Conservation (phyloP, 1,139 yeast genomes). For the Candida dubliniensis region DNA sequence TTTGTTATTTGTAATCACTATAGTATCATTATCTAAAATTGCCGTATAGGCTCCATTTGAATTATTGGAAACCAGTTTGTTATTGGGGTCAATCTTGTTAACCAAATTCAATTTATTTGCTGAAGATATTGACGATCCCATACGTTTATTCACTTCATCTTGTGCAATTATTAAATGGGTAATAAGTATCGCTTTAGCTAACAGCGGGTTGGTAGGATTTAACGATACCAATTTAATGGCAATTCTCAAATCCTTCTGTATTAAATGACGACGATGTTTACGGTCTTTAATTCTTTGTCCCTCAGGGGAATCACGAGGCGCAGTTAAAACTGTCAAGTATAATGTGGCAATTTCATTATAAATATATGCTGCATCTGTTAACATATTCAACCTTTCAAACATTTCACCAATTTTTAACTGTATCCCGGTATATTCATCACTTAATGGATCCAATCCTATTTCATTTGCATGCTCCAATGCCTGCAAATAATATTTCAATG, state of each 20-base stretch:
- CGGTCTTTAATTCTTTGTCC: constrained; percentile 23
- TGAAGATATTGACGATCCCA: constrained; percentile 1
- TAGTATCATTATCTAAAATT: constrained; percentile 18
- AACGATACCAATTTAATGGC: constrained; percentile 66
- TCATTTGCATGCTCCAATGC: constrained; percentile 48
- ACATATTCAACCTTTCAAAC: constrained; percentile 66
- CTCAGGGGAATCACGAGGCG: constrained; percentile 24
- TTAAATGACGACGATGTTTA: constrained; percentile 52
- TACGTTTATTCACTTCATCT: constrained; percentile 33
- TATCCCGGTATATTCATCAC: constrained; percentile 64
- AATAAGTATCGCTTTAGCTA: constrained; percentile 58
- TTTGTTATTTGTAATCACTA: constrained; percentile 16
- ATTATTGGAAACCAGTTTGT: neutral
- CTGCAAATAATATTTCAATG: constrained; percentile 66
- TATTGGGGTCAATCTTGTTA: constrained; percentile 5
- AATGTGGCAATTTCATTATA: constrained; percentile 68
- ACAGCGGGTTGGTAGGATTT: constrained; percentile 48
- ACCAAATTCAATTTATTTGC: constrained; percentile 9
- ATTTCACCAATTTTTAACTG: constrained; percentile 85
- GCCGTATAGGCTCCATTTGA: constrained; percentile 15
- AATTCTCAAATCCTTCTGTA: constrained; percentile 70
- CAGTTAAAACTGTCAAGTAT: constrained; percentile 58
- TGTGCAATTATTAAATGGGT: constrained; percentile 69
- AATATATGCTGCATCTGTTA: constrained; percentile 61
- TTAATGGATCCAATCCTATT: constrained; percentile 49